phyloP scores from a whole-genome alignment of 1,139 yeast genomes.

The Protomyces inouyei region DNA sequence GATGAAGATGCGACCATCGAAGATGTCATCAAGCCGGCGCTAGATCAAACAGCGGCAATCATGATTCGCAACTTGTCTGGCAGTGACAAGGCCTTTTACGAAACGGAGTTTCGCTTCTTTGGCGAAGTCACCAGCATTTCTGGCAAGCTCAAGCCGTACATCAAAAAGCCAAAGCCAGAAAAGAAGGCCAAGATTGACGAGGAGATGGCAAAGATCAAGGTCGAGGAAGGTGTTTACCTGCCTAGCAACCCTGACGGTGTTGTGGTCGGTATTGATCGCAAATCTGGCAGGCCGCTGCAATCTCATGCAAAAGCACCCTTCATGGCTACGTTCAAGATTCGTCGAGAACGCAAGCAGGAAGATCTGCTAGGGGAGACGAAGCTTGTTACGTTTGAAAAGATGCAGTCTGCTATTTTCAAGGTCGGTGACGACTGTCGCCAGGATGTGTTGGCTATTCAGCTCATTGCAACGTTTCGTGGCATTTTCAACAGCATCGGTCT shows the following conservation, averaged over 20 bases:
- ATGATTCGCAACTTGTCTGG: slow-evolving; percentile 61
- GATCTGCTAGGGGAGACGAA: slow-evolving; percentile 17
- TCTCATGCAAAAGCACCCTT: slow-evolving; percentile 99
- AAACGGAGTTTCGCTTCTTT: slow-evolving; percentile 82
- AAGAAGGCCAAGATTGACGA: slow-evolving; percentile 94
- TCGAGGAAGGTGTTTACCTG: slow-evolving; percentile 79
- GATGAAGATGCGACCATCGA: slow-evolving; percentile 79
- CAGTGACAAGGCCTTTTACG: slow-evolving; percentile 62
- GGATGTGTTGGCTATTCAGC: slow-evolving; percentile 88
- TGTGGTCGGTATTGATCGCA: slow-evolving; percentile 86
- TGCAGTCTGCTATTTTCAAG: slow-evolving; percentile 97
- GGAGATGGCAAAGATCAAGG: slow-evolving; percentile 77
- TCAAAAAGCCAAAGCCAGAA: slow-evolving; percentile 90
- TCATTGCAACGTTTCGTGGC: slow-evolving; percentile 84
- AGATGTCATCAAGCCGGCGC: slow-evolving; percentile 74
- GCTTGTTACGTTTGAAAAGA: slow-evolving; percentile 39
- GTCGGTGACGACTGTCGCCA: slow-evolving; percentile 99
- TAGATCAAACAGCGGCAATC: slow-evolving; percentile 65
- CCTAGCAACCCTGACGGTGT: slow-evolving; percentile 96
- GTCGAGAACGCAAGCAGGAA: slow-evolving; percentile 45
- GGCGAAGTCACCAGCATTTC: slow-evolving; percentile 88
- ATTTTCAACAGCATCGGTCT: slow-evolving; percentile 85
- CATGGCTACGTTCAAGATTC: slow-evolving; percentile 89
- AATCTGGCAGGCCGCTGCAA: slow-evolving; percentile 92
- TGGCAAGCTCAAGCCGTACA: slow-evolving; percentile 88